Conservation (phyloP, 805 yeast genomes). For the Starmerella riodocensis region DNA sequence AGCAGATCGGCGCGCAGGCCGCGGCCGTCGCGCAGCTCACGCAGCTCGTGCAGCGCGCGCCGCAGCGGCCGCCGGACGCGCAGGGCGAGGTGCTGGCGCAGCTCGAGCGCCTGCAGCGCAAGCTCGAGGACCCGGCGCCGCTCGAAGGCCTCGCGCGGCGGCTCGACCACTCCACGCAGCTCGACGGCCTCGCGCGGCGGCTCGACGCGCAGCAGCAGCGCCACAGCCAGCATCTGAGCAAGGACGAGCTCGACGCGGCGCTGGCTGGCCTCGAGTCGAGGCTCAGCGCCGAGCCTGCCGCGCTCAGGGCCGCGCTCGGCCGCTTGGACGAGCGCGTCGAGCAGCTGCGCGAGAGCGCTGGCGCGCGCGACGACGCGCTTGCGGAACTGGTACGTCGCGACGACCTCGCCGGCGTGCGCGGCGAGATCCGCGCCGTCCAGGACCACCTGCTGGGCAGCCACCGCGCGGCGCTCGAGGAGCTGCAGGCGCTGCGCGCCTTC, state of each 20-base stretch:
- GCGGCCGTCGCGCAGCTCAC: no score
- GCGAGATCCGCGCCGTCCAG: conserved; percentile 20
- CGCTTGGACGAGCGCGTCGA: conserved; percentile 5
- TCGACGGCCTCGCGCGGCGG: conserved; percentile 4
- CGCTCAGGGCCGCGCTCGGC: no score
- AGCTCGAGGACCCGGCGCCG: conserved; percentile 1
- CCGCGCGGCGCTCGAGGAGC: conserved; percentile 7
- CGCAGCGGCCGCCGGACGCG: no score
- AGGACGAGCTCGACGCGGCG: no score
- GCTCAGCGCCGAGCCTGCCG: no score
- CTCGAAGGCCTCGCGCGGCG: conserved; percentile 4
- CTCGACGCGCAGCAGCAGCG: no score
- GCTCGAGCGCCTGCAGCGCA: neutral
- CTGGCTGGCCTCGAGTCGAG: no score
- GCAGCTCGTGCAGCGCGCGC: no score
- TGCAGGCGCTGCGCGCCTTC: conserved; percentile 6
- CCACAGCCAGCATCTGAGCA: no score
- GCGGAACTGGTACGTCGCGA: neutral
- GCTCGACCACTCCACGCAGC: conserved; percentile 11
- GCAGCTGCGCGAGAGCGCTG: conserved; percentile 18
- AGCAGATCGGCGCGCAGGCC: no score
- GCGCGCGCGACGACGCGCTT: no score
- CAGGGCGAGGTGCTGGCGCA: neutral
- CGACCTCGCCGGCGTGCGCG: conserved; percentile 4
- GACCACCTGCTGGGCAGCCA: conserved; percentile 17